Percentiles rank a stretch among this genome's conserved stretches.
Evolutionary conservation across 345 rosid genomes (phyloP).

Genomic region (Viola odorata): DNA sequence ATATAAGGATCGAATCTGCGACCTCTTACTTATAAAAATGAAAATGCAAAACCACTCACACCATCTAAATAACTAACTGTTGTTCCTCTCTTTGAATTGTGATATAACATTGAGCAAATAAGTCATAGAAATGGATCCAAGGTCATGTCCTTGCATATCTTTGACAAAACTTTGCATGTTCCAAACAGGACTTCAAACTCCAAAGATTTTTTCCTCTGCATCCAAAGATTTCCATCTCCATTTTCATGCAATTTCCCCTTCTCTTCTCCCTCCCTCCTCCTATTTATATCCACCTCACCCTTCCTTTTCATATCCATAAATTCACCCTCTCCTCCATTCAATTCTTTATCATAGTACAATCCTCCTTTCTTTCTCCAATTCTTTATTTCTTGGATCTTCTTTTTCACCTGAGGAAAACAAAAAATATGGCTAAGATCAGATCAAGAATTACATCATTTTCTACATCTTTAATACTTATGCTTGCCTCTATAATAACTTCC

Average conservation of each 20-base stretch:
- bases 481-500: neutral
- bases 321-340: neutral
- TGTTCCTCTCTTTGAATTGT: too few relatives aligned
- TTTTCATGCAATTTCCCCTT: conserved; percentile 21
- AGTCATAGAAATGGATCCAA: conserved; percentile 12
- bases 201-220: conserved; percentile 3
- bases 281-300: conserved; percentile 4
- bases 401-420: neutral
- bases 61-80: too few relatives aligned
- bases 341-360: neutral
- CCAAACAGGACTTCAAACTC: conserved; percentile 4
- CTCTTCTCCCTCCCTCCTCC: neutral
- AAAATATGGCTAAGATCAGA: too few relatives aligned
- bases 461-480: too few relatives aligned
- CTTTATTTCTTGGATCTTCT: neutral
- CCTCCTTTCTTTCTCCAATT: neutral
- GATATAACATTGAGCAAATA: neutral
- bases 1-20: too few relatives aligned
- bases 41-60: neutral
- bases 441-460: too few relatives aligned
- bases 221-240: neutral
- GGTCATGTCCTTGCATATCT: conserved; percentile 11
- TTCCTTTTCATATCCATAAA: neutral
- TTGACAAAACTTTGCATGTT: conserved; percentile 9
- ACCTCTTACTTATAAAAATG: too few relatives aligned